Evolutionary conservation across 2,329 filamentous ascomycete species (phyloP).

Genomic region (Sodiomyces alkalinus): DNA sequence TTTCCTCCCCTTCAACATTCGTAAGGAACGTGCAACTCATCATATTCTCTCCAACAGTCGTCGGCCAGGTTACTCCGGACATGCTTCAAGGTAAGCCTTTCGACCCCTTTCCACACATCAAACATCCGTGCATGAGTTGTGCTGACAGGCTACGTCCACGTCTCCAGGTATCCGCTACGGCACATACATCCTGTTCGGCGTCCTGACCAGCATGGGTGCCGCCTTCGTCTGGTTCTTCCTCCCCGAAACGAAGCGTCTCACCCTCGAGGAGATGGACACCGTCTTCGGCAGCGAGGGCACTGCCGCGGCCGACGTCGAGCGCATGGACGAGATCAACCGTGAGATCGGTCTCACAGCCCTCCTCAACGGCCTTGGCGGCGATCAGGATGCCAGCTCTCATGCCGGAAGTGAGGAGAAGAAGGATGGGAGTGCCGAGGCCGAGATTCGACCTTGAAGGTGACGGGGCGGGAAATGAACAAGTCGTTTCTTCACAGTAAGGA

Average conservation of each 20-base stretch:
- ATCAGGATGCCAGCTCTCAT: too few species aligned
- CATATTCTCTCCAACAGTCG: conserved; percentile 14
- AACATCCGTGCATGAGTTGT: too few species aligned
- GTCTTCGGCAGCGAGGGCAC: conserved; percentile 53
- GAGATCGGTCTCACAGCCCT: conserved; percentile 48
- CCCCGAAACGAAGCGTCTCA: conserved; percentile 48
- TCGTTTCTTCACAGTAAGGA: too few species aligned
- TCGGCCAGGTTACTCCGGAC: conserved; percentile 55
- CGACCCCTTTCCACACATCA: too few species aligned
- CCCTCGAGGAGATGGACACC: conserved; percentile 52
- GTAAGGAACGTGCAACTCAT: too few species aligned
- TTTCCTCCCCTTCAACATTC: too few species aligned
- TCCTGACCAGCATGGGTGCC: conserved; percentile 47
- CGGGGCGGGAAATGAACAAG: too few species aligned
- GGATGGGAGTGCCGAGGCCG: too few species aligned
- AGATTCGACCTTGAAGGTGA: too few species aligned
- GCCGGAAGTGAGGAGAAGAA: too few species aligned
- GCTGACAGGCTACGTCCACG: too few species aligned
- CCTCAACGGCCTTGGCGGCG: conserved; percentile 19
- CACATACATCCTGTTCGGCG: conserved; percentile 56
- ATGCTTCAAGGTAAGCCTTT: too few species aligned
- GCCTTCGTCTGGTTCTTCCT: conserved; percentile 48
- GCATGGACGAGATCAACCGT: conserved; percentile 58
- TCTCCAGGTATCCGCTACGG: conserved; percentile 50
- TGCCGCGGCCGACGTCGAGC: conserved; percentile 49